phyloP scores from a whole-genome alignment of 257 asterid species.

The Fraxinus cuspidata region DNA sequence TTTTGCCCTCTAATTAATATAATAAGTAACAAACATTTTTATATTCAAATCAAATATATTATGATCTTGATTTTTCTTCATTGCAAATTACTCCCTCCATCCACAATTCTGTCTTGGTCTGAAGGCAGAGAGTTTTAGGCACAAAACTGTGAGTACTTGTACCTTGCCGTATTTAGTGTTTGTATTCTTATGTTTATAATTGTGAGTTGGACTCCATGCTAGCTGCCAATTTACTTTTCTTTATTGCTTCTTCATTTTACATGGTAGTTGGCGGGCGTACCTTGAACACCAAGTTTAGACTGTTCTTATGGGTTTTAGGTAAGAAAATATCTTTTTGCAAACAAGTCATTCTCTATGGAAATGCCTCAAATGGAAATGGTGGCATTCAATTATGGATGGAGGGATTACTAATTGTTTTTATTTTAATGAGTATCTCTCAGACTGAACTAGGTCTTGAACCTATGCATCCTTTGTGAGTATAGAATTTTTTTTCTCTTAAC shows the following conservation, averaged over 20 bases:
- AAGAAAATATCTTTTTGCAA: background rate
- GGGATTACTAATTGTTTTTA: background rate
- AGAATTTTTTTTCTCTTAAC: background rate
- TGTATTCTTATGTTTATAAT: background rate
- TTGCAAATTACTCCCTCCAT: background rate
- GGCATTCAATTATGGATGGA: too few relatives aligned
- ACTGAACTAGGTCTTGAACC: background rate
- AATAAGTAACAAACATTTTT: too few relatives aligned
- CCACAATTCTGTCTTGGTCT: background rate
- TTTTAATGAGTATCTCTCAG: background rate
- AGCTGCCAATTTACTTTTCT: background rate
- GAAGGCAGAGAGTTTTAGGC: background rate
- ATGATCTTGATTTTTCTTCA: background rate
- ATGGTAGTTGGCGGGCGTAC: background rate
- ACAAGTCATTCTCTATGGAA: background rate
- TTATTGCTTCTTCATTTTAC: background rate
- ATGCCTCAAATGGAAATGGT: too few relatives aligned
- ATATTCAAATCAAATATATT: background rate
- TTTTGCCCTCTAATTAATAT: background rate
- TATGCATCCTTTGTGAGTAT: too few relatives aligned
- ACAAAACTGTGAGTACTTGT: background rate
- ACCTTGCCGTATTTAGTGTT: background rate
- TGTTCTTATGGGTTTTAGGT: background rate
- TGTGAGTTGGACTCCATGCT: background rate
- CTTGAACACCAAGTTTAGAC: background rate